phyloP scores from a whole-genome alignment of 176 grass and related monocot genomes.

The Phoenix dactylifera region DNA sequence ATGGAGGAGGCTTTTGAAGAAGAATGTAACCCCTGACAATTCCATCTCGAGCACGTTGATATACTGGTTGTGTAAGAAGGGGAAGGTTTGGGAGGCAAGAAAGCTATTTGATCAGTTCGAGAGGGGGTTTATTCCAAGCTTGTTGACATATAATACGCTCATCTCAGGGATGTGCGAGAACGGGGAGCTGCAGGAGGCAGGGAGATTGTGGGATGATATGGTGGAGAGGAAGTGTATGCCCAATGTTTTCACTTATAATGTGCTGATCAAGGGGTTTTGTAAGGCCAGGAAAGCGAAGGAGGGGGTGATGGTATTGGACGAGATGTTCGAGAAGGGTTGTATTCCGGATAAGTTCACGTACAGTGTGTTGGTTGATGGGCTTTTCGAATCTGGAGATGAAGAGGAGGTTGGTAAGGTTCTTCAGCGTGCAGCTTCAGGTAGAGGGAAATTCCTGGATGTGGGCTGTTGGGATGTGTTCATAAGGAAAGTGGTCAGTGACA shows the following conservation, averaged over 20 bases:
- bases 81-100: constrained; percentile 44
- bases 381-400: background rate
- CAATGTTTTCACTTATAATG: constrained; percentile 54
- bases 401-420: too few species aligned
- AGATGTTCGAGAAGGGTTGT: constrained; percentile 48
- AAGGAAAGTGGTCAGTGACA: too few species aligned
- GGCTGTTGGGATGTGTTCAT: too few species aligned
- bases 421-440: too few species aligned
- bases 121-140: constrained; percentile 35
- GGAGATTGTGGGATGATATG: constrained; percentile 68
- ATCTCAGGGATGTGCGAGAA: constrained; percentile 63
- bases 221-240: constrained; percentile 46
- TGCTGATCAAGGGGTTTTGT: constrained; percentile 68
- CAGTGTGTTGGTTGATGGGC: constrained; percentile 8
- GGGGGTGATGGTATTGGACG: constrained; percentile 36
- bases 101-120: constrained; percentile 60
- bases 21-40: constrained; percentile 58
- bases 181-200: constrained; percentile 53
- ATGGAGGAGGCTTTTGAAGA: constrained; percentile 56
- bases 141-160: constrained; percentile 62
- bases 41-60: constrained; percentile 39
- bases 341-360: constrained; percentile 36
- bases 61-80: constrained; percentile 66
- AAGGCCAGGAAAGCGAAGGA: constrained; percentile 44
- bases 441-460: too few species aligned